Evolutionary conservation across 2,329 filamentous ascomycete genomes (phyloP).

Genomic region (Colletotrichum falcatum): DNA sequence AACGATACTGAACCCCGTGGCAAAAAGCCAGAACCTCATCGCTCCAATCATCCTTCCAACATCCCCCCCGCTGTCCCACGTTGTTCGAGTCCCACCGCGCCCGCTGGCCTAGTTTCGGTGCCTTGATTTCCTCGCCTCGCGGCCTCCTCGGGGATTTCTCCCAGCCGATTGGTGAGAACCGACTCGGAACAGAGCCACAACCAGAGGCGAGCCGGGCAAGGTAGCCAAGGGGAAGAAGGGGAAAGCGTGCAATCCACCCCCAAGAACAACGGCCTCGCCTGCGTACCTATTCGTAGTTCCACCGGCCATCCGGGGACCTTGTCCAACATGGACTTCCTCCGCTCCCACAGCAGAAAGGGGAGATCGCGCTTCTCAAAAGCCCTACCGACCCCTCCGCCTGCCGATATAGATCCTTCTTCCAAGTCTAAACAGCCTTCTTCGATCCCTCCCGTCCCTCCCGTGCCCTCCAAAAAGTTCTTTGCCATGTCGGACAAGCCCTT

Average conservation of each 20-base stretch:
- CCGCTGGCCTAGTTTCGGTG: conserved; percentile 15
- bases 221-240: conserved; percentile 26
- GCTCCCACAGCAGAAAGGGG: conserved; percentile 52
- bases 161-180: conserved; percentile 30
- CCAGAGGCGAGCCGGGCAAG: conserved; percentile 25
- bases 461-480: conserved; percentile 11
- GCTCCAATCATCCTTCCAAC: conserved; percentile 29
- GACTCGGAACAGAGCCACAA: conserved; percentile 4
- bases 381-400: conserved; percentile 61
- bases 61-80: conserved; percentile 33
- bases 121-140: conserved; percentile 15
- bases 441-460: conserved; percentile 38
- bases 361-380: conserved; percentile 70
- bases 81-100: conserved; percentile 33
- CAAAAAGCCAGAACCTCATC: conserved; percentile 25
- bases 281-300: too few relatives aligned
- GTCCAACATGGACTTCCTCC: conserved; percentile 42
- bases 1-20: conserved; percentile 32
- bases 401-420: conserved; percentile 24
- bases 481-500: conserved; percentile 42
- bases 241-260: conserved; percentile 15
- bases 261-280: conserved; percentile 5
- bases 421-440: conserved; percentile 41
- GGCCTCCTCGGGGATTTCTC: conserved; percentile 25
- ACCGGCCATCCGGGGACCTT: conserved; percentile 8